These are phyloP conservation scores for Pyrenophora tritici-repentis DNA, from an alignment of 2,329 filamentous ascomycete species.

Conservation along the genomic window DNA sequence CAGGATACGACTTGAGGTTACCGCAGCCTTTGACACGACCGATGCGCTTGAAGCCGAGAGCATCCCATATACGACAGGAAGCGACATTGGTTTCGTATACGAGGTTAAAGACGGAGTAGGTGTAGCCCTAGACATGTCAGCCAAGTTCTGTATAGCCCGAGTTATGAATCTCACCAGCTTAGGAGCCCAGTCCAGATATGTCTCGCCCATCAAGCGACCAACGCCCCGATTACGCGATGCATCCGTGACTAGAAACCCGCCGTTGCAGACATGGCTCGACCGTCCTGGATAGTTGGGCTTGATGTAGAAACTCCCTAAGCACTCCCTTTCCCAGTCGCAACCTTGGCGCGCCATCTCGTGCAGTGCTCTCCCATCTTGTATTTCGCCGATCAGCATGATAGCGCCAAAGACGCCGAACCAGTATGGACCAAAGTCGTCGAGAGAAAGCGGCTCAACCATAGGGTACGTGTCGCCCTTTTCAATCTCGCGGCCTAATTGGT, in stretches of 20 bases:
- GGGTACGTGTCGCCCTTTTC: conserved; percentile 91
- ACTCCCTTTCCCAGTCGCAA: conserved; percentile 77
- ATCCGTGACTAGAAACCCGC: conserved; percentile 57
- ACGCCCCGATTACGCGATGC: conserved; percentile 55
- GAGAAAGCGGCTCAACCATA: conserved; percentile 75
- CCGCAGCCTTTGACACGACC: conserved; percentile 69
- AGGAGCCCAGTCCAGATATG: conserved; percentile 59
- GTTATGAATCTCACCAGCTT: conserved; percentile 46
- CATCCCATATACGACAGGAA: conserved; percentile 89
- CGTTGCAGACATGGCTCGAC: conserved; percentile 85
- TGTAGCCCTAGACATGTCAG: conserved; percentile 66
- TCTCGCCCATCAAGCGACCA: conserved; percentile 58
- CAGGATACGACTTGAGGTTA: conserved; percentile 55
- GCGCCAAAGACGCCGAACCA: conserved; percentile 93
- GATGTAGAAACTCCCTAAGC: conserved; percentile 90
- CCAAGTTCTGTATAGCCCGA: background rate
- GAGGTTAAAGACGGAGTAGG: conserved; percentile 91
- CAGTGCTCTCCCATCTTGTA: conserved; percentile 59
- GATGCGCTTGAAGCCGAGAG: conserved; percentile 88
- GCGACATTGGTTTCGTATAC: conserved; percentile 94
- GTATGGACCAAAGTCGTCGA: conserved; percentile 77
- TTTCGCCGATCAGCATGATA: conserved; percentile 81
- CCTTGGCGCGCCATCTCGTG: conserved; percentile 52
- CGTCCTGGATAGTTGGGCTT: conserved; percentile 92
- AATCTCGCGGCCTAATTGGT: conserved; percentile 87